Percentiles rank a stretch among this genome's conserved stretches.
phyloP scores from a whole-genome alignment of 805 yeast species.

The Torulaspora delbrueckii region DNA sequence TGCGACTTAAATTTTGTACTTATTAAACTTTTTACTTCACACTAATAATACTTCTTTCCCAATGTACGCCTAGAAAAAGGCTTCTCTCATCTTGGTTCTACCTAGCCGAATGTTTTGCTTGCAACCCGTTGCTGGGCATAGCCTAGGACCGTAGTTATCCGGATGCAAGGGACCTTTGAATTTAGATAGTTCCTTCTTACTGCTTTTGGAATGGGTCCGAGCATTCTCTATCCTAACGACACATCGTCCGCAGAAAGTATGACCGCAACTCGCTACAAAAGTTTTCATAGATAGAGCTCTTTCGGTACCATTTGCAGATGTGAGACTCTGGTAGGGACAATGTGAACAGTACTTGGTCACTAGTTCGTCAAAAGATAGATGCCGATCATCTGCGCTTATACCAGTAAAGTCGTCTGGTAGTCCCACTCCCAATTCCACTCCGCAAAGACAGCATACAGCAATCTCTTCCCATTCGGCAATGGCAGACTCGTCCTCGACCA shows the following conservation, averaged over 20 bases:
- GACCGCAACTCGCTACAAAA: constrained; percentile 72
- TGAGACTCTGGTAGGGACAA: constrained; percentile 64
- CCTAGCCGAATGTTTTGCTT: constrained; percentile 40
- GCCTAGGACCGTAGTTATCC: constrained; percentile 48
- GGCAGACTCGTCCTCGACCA: constrained; percentile 23
- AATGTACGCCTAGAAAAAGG: constrained; percentile 35
- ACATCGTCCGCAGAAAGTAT: constrained; percentile 82
- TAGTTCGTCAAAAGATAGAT: constrained; percentile 29
- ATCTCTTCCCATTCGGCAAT: constrained; percentile 36
- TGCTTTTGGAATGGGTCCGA: constrained; percentile 23
- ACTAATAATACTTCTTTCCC: neutral
- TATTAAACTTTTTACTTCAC: neutral
- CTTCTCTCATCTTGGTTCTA: constrained; percentile 51
- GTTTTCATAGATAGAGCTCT: constrained; percentile 58
- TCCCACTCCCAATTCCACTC: constrained; percentile 67
- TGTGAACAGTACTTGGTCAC: constrained; percentile 36
- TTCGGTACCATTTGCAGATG: constrained; percentile 50
- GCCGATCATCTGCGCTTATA: constrained; percentile 19
- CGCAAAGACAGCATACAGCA: constrained; percentile 64
- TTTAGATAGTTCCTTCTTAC: constrained; percentile 24
- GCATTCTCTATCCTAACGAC: constrained; percentile 56
- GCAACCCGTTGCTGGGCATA: constrained; percentile 56
- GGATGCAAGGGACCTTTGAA: constrained; percentile 38
- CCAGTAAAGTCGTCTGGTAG: constrained; percentile 49
- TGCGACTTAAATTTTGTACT: neutral